Conservation (phyloP, 306 rosid species). For the Heteromeles arbutifolia region DNA sequence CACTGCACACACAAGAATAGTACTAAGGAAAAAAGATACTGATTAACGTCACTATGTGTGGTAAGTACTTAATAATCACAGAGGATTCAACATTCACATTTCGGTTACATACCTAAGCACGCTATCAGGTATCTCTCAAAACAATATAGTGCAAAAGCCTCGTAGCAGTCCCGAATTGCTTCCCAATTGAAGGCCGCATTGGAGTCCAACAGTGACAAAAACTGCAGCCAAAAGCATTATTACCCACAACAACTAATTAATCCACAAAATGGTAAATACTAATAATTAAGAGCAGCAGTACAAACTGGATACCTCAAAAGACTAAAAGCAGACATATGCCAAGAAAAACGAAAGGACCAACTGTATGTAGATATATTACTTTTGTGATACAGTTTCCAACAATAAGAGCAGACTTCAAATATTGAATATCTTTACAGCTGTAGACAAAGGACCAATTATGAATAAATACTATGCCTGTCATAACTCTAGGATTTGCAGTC, state of each 20-base stretch:
- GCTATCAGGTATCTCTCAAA: constrained; percentile 96
- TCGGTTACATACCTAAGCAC: constrained; percentile 70
- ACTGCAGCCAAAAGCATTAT: constrained; percentile 47
- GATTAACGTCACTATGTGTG: not conserved
- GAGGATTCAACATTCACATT: constrained; percentile 3
- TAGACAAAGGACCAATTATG: not conserved
- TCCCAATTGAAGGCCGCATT: constrained; percentile 89
- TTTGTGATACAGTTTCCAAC: not conserved
- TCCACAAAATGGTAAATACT: not conserved
- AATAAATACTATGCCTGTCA: not conserved
- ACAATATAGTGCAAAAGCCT: constrained; percentile 98
- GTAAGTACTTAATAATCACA: not conserved
- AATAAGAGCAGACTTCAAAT: not conserved
- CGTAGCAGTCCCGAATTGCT: constrained; percentile 92
- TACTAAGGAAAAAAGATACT: not conserved
- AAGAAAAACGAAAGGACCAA: not conserved
- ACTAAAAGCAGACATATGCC: not conserved
- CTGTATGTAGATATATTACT: not conserved
- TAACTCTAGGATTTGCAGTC: not conserved
- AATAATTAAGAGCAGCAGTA: not conserved
- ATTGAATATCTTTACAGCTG: not conserved
- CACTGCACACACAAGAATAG: not conserved
- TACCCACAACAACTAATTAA: not conserved
- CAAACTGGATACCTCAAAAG: not conserved
- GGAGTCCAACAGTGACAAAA: constrained; percentile 81